Percentiles rank a stretch among this genome's conserved stretches.
phyloP scores from a whole-genome alignment of 768 basidiomycete species.

The Podaxis sp. region DNA sequence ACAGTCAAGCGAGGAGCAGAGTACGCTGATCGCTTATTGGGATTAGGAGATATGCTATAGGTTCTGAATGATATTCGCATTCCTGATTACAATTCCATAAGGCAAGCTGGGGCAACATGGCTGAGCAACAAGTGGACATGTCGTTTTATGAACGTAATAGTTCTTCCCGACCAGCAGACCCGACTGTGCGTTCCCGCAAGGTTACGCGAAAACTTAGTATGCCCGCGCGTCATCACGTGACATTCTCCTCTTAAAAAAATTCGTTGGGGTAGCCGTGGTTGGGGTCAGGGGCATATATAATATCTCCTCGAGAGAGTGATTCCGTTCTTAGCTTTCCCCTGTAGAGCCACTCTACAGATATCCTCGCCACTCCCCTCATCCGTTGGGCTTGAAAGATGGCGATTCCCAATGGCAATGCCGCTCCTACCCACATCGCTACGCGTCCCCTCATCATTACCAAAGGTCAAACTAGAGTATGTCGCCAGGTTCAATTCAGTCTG shows the following conservation, averaged over 20 bases:
- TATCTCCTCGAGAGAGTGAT: constrained; percentile 25
- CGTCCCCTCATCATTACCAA: constrained; percentile 49
- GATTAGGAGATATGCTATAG: neutral
- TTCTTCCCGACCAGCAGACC: too few species aligned
- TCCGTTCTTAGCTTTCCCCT: constrained; percentile 24
- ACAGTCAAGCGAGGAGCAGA: neutral
- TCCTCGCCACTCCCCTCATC: constrained; percentile 21
- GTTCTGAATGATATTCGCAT: neutral
- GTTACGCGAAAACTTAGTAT: neutral
- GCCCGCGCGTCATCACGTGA: constrained; percentile 35
- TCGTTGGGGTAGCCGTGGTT: constrained; percentile 42
- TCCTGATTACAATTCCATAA: neutral
- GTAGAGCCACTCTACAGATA: constrained; percentile 24
- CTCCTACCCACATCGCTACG: constrained; percentile 38
- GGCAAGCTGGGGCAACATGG: neutral
- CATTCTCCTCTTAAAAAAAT: constrained; percentile 30
- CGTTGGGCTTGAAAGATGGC: constrained; percentile 32
- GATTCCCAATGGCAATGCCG: constrained; percentile 38
- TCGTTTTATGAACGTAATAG: neutral
- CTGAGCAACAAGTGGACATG: neutral
- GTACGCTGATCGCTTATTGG: neutral
- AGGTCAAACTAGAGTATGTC: constrained; percentile 53
- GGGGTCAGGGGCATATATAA: constrained; percentile 45
- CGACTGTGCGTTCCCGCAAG: constrained; percentile 1
- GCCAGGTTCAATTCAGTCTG: neutral